Evolutionary conservation across 2,329 filamentous ascomycete genomes (phyloP).

Genomic region (Colletotrichum sp.): DNA sequence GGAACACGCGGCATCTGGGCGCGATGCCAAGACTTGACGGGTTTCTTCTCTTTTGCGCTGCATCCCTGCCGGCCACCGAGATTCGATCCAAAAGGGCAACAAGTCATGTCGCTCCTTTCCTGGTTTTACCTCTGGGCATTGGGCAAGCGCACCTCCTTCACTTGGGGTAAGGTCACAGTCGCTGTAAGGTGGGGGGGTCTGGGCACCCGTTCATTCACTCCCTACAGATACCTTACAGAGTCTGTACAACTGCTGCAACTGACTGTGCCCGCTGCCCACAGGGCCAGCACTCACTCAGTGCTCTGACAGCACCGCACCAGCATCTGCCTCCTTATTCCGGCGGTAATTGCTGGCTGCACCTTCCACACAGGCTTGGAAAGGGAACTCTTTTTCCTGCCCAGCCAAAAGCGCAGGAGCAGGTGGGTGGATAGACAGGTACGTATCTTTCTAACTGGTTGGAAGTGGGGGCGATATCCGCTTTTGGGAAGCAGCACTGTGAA

Average conservation of each 20-base stretch:
- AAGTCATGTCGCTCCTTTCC: conserved; percentile 1
- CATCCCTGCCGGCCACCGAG: conserved; percentile 3
- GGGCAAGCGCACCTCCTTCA: neutral
- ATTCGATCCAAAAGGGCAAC: neutral
- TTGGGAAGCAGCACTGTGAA: neutral
- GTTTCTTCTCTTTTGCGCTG: conserved; percentile 12
- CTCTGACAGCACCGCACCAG: neutral
- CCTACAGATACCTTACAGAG: no score
- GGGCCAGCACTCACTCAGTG: neutral
- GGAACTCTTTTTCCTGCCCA: neutral
- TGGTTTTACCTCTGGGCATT: neutral
- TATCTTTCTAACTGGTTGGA: neutral
- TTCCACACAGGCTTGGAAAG: neutral
- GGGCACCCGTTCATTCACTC: neutral
- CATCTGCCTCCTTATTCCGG: neutral
- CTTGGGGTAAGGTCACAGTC: neutral
- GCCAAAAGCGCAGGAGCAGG: neutral
- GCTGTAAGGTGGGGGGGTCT: neutral
- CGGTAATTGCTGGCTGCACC: neutral
- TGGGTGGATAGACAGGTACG: neutral
- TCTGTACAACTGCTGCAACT: neutral
- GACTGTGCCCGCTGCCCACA: neutral
- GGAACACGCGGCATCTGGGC: conserved; percentile 7
- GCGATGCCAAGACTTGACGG: conserved; percentile 17
- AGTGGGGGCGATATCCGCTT: neutral